Evolutionary conservation across 1,284 basidiomycete species (phyloP), one percentile per base, ranked within the genome.

Genomic region (Chalciporus sp.): DNA sequence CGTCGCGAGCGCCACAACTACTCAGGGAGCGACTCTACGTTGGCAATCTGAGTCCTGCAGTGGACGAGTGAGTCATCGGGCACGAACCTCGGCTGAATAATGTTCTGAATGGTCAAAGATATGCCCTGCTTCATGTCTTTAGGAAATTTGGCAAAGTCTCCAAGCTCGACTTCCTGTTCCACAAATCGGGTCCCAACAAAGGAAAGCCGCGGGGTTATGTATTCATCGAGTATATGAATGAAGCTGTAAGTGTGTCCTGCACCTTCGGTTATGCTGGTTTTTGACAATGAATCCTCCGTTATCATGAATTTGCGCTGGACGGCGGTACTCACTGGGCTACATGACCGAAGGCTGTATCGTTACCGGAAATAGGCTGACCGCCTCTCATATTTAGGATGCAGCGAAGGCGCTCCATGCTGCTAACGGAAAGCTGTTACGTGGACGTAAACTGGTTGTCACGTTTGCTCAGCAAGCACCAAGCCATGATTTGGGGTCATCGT

Each of bases 121-220:
- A 94, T 72, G 79, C 91, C 7, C 81, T 98, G 31, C 82, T 98
- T 20, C 90, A 95, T 69, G 74, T 95, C 31, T 98, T 98, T 72
- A 83, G 86, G 42, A 95, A 92, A 72, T 94, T 88, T 66, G 96
- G 96, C 58, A 94, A 92, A 72, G 83, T 98, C 57, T 83, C 91
- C 39, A 94, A 95, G 63, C 83, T 98, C 54, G 96, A 99, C 72
- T 96, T 89, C 70, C 81, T 98, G 62, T 97, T 96, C 68, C 95
- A 99, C 80, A 98, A 96, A 75, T 78, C 86, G 0, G 96, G 96
- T 0, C 81, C 88, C 4, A 74, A 88, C 63, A 94, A 89, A 70
- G 96, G 96, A 12, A 96, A 94, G 70, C 94, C 96, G 1, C 79
- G 95, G 17, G 96, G 96, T 2, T 99, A 95, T 71, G 95, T 95